Percentiles rank a stretch among this genome's conserved stretches.
phyloP scores from a whole-genome alignment of 257 asterid genomes.

The Nyctanthes arbortristis region DNA sequence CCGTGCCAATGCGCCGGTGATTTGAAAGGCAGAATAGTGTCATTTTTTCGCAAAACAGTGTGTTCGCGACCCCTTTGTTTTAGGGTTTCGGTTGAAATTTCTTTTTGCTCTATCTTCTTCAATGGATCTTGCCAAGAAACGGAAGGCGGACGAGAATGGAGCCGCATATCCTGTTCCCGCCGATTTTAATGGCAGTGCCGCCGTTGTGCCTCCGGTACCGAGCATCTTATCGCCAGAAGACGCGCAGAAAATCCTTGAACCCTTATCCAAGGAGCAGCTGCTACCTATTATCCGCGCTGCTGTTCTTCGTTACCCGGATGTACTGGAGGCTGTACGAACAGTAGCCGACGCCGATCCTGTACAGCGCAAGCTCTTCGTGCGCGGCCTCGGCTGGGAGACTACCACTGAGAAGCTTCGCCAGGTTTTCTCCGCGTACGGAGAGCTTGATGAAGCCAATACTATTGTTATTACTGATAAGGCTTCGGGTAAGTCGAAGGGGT shows the following conservation, averaged over 20 bases:
- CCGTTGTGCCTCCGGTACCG: conserved; percentile 32
- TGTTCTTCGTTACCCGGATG: conserved; percentile 70
- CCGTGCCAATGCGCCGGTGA: no score
- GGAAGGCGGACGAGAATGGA: conserved; percentile 90
- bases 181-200: conserved; percentile 30
- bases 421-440: conserved; percentile 70
- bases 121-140: conserved; percentile 88
- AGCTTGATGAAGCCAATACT: conserved; percentile 82
- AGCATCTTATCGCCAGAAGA: conserved; percentile 64
- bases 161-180: conserved; percentile 40
- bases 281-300: conserved; percentile 78
- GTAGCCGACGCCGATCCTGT: conserved; percentile 83
- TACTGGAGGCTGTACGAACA: conserved; percentile 66
- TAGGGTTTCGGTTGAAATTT: neutral
- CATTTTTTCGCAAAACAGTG: no score
- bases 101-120: neutral
- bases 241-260: conserved; percentile 77
- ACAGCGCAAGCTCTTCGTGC: conserved; percentile 83
- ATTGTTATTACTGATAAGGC: conserved; percentile 81
- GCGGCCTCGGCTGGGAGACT: conserved; percentile 99
- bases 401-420: conserved; percentile 79
- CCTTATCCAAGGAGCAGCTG: conserved; percentile 76
- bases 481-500: conserved; percentile 79
- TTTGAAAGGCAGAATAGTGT: neutral
- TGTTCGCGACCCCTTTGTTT: neutral